Conservation (phyloP, 768 basidiomycete genomes). For the Boletus tylopilopsis region DNA sequence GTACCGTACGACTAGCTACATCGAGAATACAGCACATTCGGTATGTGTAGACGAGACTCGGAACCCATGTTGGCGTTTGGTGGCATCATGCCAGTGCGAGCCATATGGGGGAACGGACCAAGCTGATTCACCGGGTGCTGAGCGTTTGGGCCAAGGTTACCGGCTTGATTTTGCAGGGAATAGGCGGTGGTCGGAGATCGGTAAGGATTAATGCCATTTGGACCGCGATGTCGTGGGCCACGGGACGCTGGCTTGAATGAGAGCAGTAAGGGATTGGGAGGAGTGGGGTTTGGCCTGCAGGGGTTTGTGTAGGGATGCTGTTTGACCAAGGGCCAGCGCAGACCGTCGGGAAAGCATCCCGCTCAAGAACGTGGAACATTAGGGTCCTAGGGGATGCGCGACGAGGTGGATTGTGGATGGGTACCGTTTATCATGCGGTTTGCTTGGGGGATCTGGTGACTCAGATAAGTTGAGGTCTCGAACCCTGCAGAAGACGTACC, state of each 20-base stretch:
- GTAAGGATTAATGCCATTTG: slow-evolving; percentile 49
- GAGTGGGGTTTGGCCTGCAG: slow-evolving; percentile 30
- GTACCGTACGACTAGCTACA: too few relatives aligned
- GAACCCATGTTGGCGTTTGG: slow-evolving; percentile 39
- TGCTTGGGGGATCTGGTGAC: slow-evolving; percentile 27
- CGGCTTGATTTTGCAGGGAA: slow-evolving; percentile 48
- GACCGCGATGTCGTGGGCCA: slow-evolving; percentile 38
- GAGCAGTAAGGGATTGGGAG: slow-evolving; percentile 32
- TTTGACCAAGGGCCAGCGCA: slow-evolving; percentile 41
- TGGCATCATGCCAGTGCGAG: slow-evolving; percentile 46
- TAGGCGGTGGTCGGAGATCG: slow-evolving; percentile 64
- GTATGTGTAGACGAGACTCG: slow-evolving; percentile 38
- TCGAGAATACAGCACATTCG: too few relatives aligned
- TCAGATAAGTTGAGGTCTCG: slow-evolving; percentile 24
- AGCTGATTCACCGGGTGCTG: slow-evolving; percentile 46
- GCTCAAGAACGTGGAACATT: slow-evolving; percentile 1
- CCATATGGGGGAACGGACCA: slow-evolving; percentile 50
- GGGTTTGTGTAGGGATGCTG: slow-evolving; percentile 36
- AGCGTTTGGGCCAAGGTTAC: slow-evolving; percentile 29
- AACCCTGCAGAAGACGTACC: slow-evolving; percentile 41
- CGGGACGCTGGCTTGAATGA: slow-evolving; percentile 34
- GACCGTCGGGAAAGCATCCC: slow-evolving; percentile 24
- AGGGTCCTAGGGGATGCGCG: slow-evolving; percentile 26
- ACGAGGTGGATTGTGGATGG: slow-evolving; percentile 14
- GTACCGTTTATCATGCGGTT: slow-evolving; percentile 34